phyloP scores from a whole-genome alignment of 164 flowering plant genomes.

The Annona squamosa region DNA sequence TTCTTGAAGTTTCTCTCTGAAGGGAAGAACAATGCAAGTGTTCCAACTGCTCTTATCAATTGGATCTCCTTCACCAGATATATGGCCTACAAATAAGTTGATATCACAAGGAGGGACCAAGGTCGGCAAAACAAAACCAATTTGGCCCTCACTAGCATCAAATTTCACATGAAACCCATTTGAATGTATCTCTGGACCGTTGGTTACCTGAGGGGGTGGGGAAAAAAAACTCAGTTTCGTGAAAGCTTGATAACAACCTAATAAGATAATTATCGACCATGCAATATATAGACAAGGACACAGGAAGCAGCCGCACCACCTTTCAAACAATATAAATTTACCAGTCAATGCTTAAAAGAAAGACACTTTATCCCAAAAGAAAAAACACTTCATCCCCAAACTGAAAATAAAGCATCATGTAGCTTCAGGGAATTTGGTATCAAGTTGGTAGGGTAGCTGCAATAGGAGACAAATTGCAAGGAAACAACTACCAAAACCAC shows the following conservation, averaged over 20 bases:
- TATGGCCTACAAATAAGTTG: constrained; percentile 28
- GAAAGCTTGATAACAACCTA: background rate
- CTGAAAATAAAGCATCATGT: too few relatives aligned
- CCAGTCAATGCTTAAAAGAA: background rate
- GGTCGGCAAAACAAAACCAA: constrained; percentile 95
- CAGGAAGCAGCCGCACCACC: background rate
- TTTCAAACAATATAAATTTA: background rate
- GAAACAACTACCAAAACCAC: too few relatives aligned
- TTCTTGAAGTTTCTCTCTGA: constrained; percentile 40
- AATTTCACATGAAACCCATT: constrained; percentile 95
- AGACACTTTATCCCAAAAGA: background rate
- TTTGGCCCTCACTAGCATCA: constrained; percentile 84
- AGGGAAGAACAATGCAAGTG: constrained; percentile 91
- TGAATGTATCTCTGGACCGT: constrained; percentile 99
- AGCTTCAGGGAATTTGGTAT: too few relatives aligned
- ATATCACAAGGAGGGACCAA: constrained; percentile 60
- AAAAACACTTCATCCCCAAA: too few relatives aligned
- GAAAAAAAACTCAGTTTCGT: constrained; percentile 12
- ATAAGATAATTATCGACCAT: constrained; percentile 3
- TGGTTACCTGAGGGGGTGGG: constrained; percentile 56
- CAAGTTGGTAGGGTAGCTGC: too few relatives aligned
- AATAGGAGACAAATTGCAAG: too few relatives aligned
- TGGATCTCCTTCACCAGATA: constrained; percentile 28
- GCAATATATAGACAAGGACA: background rate
- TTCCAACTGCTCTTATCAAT: constrained; percentile 46